Percentiles rank a stretch among this genome's conserved stretches.
These are phyloP conservation scores for Blastobotrys chiropterorum DNA, from an alignment of 805 yeast genomes.

Conservation along the genomic window DNA sequence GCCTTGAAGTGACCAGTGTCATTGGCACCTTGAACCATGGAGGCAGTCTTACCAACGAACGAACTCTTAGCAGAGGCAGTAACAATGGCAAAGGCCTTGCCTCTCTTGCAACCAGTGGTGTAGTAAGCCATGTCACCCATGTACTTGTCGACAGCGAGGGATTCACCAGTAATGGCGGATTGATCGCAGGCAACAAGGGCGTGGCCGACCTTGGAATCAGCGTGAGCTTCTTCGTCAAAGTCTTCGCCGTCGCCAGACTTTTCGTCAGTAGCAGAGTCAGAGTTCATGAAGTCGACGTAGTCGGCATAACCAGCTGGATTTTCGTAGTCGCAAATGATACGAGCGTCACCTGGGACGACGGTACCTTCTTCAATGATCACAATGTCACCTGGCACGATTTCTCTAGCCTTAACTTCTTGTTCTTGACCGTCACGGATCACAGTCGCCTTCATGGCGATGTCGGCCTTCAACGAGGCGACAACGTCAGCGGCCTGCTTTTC, in stretches of 20 bases:
- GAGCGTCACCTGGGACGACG: conserved; percentile 90
- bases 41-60: conserved; percentile 96
- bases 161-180: conserved; percentile 97
- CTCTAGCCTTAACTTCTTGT: conserved; percentile 71
- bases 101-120: conserved; percentile 92
- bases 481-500: conserved; percentile 97
- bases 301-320: conserved; percentile 34
- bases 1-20: conserved; percentile 98
- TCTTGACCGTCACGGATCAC: conserved; percentile 81
- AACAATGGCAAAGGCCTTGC: conserved; percentile 91
- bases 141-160: conserved; percentile 90
- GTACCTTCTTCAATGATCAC: conserved; percentile 89
- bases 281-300: conserved; percentile 35
- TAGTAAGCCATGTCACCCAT: conserved; percentile 87
- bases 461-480: conserved; percentile 92
- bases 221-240: conserved; percentile 30
- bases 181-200: conserved; percentile 77
- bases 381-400: conserved; percentile 92
- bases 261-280: conserved; percentile 27
- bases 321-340: conserved; percentile 43
- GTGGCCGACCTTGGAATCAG: conserved; percentile 76
- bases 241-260: conserved; percentile 18
- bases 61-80: conserved; percentile 93
- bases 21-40: conserved; percentile 91
- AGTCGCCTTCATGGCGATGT: conserved; percentile 83